Percentiles rank a stretch among this genome's conserved stretches.
phyloP scores from a whole-genome alignment of 345 rosid genomes.

The Lenwebbia sp. region DNA sequence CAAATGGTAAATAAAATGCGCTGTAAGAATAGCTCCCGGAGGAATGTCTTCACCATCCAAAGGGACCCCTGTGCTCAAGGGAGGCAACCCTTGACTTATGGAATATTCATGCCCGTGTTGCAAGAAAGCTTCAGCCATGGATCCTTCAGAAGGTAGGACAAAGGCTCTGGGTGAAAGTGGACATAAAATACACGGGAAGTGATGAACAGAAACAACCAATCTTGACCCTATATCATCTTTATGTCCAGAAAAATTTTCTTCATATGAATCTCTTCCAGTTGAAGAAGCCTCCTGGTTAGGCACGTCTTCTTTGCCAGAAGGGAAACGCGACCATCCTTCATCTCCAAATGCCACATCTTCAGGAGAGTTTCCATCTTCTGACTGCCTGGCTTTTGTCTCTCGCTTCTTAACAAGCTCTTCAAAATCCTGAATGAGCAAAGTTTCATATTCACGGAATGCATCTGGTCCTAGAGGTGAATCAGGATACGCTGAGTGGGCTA shows the following conservation, averaged over 20 bases:
- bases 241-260: conserved; percentile 13
- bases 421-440: conserved; percentile 88
- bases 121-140: conserved; percentile 73
- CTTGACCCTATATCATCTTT: conserved; percentile 25
- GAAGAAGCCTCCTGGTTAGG: conserved; percentile 30
- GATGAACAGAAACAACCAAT: conserved; percentile 64
- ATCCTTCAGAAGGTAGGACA: conserved; percentile 94
- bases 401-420: conserved; percentile 61
- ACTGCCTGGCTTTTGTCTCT: conserved; percentile 16
- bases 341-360: conserved; percentile 24
- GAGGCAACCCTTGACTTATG: conserved; percentile 79
- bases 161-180: conserved; percentile 83
- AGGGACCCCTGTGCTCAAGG: conserved; percentile 49
- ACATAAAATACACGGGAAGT: conserved; percentile 80
- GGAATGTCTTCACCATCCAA: conserved; percentile 74
- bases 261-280: conserved; percentile 14
- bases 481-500: conserved; percentile 71
- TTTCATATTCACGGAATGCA: conserved; percentile 79
- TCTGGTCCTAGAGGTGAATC: conserved; percentile 94
- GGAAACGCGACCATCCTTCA: conserved; percentile 55
- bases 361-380: conserved; percentile 9
- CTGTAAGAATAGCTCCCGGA: conserved; percentile 78
- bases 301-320: conserved; percentile 35
- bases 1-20: conserved; percentile 86
- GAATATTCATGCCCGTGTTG: conserved; percentile 66